Base-by-base conservation (phyloP, 2,329 filamentous ascomycete genomes). In the Cercospora zeae-maydis region DNA sequence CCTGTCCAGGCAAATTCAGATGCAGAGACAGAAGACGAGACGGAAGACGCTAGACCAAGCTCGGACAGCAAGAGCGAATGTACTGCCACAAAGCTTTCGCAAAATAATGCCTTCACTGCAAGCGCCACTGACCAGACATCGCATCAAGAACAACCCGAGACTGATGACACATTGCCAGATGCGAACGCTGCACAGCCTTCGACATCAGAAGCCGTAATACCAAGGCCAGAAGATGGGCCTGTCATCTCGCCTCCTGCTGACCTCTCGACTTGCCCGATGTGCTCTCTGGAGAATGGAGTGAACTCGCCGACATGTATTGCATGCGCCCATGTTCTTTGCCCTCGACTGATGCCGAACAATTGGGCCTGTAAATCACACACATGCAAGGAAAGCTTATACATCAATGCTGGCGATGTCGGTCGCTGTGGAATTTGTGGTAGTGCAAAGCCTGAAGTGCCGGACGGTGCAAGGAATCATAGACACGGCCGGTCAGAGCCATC, bases 261-360 rank as follows among this genome's bases (percentile, higher is more conserved):
- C 4, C 24, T 49, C 37, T 39, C 58, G 21, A 27, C 45, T 6
- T 67, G 90, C 71, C 78, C 82, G 0, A 79, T 89, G 59, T 96
- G 91, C 75, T 92, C 90, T 0, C 84, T 89, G 56, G 77, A 78
- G 56, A 93, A 92, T 72, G 77, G 81, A 5, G 53, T 72, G 0
- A 70, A 72, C 8, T 78, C 84, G 7, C 75, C 86, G 1, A 89
- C 84, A 3, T 95, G 91, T 74, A 76, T 76, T 7, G 82, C 88
- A 58, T 95, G 91, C 74, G 83, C 86, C 24, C 86, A 93, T 67
- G 89, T 93, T 1, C 77, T 93, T 1, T 80, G 84, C 49, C 76
- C 80, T 0, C 71, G 76, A 0, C 81, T 82, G 55, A 80, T 87
- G 49, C 77, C 81, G 0, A 76, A 79, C 16, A 77, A 83, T n/a